Base-by-base conservation (phyloP, 306 rosid species). In the Lathyrus tuberosus region DNA sequence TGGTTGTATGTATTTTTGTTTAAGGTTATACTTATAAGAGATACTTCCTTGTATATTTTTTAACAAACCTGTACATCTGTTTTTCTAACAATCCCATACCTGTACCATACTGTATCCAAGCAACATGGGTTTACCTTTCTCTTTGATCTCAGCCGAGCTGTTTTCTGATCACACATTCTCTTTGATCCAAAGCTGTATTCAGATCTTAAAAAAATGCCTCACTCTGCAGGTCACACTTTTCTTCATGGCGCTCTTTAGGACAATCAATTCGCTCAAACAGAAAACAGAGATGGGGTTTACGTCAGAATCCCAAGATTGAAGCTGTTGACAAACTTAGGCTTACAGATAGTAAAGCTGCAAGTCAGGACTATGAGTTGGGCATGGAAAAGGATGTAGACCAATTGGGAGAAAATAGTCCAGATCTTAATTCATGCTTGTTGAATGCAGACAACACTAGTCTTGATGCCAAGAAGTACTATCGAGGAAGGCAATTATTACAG, bases 311-410 rank as follows among this genome's bases (percentile, higher is more conserved):
- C 35, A 89, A 82, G 85, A 81, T 69, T 54, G 81, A 86, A 46
- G 69, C 77, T 14, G 48, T 87, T 79, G 89, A 87, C 81, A 86
- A 91, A 76, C 88, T 94, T 61, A 91, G 87, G 90, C 90, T 94
- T 54, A 83, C 88, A 33, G 41, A 71, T 75, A 78, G 69, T 69
- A 87, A 82, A 88, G 79, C 66, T 65, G 70, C 18, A 18, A 78
- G 73, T 83, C 71, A 63, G 49, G 89, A 84, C 69, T 86, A 71
- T 77, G 95, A 84, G 71, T 57, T 75, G 67, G 78, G 67, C 69
- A 58, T 70, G 17, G 96, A 84, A 70, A 84, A 81, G 51, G 85
- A 72, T 76, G 86, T 47, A 10, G 87, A 84, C 77, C 86, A 79
- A 70, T 80, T 81, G 79, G 88, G 62, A 75, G 91, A 80, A 69